Conservation (phyloP, 78 protist genomes). For the Guillardia theta region DNA sequence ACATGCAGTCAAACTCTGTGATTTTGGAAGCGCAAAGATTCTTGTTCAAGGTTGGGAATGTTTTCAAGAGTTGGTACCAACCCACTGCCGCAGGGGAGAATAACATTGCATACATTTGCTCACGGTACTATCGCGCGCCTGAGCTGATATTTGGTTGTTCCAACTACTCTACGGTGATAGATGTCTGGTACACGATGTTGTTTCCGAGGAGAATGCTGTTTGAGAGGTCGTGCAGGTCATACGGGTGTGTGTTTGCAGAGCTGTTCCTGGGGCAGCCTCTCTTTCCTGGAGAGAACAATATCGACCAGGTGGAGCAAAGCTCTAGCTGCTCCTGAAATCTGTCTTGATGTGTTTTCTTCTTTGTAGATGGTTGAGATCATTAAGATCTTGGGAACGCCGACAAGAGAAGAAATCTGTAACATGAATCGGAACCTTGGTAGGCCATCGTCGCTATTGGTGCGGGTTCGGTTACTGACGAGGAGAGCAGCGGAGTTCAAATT, state of each 20-base stretch:
- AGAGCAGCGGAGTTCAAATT: constrained; percentile 50
- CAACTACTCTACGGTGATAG: not conserved
- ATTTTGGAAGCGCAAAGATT: constrained; percentile 85
- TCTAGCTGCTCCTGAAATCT: no score
- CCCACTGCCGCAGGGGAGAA: constrained; percentile 89
- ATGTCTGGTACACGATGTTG: not conserved
- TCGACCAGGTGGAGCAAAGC: constrained; percentile 82
- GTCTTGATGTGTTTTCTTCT: no score
- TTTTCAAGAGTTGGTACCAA: no score
- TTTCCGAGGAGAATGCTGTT: no score
- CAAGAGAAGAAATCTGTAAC: constrained; percentile 44
- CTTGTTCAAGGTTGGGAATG: not conserved
- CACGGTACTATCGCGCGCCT: constrained; percentile 99
- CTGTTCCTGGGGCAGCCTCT: not conserved
- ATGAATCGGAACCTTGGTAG: constrained; percentile 67
- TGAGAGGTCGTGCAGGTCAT: constrained; percentile 5
- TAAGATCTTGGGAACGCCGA: constrained; percentile 72
- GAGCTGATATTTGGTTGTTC: constrained; percentile 95
- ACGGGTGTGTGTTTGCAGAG: constrained; percentile 54
- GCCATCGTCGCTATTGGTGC: no score
- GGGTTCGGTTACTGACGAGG: no score
- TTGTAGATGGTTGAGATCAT: constrained; percentile 92
- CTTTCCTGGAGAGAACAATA: constrained; percentile 80
- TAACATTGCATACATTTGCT: constrained; percentile 98
- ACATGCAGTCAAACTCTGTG: constrained; percentile 92